These are phyloP conservation scores for Selaginella tamariscina DNA, from an alignment of 75 land plant genomes.

Conservation along the genomic window DNA sequence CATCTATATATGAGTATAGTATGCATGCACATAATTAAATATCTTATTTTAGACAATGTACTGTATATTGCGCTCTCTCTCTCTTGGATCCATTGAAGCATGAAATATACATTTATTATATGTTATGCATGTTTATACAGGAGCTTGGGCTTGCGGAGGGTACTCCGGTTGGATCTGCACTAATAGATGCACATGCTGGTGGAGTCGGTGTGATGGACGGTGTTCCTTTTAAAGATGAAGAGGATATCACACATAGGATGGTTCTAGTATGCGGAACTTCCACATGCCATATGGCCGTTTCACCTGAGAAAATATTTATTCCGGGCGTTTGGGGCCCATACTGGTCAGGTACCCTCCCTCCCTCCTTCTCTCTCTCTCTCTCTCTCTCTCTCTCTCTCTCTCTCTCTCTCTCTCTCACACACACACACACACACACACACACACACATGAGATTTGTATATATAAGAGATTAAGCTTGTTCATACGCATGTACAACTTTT, in stretches of 20 bases:
- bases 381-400: too few relatives aligned
- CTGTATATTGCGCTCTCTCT: constrained; percentile 9
- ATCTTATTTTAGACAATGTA: background rate
- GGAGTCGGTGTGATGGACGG: constrained; percentile 93
- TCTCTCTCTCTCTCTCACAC: too few relatives aligned
- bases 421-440: too few relatives aligned
- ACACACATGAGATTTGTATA: too few relatives aligned
- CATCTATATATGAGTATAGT: background rate
- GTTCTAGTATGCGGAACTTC: constrained; percentile 95
- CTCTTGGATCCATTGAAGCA: constrained; percentile 1
- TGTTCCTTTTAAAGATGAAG: constrained; percentile 31
- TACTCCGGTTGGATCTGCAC: constrained; percentile 79
- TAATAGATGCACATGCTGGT: constrained; percentile 99
- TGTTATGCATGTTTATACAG: constrained; percentile 27
- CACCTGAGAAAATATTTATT: constrained; percentile 62
- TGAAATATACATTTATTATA: background rate
- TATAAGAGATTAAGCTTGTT: background rate
- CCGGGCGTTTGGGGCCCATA: constrained; percentile 99
- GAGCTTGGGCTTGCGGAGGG: constrained; percentile 78
- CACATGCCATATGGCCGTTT: constrained; percentile 93
- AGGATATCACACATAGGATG: constrained; percentile 41
- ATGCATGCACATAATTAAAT: constrained; percentile 5
- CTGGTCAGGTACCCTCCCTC: constrained; percentile 98
- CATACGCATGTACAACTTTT: constrained; percentile 4
- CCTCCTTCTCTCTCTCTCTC: too few relatives aligned